Conservation (phyloP, 495 filamentous ascomycete genomes). For the Hypomontagnella monticulosa region DNA sequence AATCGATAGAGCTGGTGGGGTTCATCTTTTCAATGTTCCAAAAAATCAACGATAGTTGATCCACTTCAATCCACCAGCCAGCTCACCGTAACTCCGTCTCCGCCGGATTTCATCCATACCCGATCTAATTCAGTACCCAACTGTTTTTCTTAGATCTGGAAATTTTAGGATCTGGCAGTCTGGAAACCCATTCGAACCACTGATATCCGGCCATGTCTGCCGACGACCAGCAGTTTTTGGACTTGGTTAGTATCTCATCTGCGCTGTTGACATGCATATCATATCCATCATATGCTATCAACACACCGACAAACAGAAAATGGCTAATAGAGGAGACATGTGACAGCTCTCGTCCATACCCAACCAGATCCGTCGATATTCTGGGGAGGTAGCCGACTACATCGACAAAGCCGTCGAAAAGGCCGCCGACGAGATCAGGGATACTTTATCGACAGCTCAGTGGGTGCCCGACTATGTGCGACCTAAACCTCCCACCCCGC, state of each 20-base stretch:
- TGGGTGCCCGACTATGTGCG: conserved; percentile 77
- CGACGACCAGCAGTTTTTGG: conserved; percentile 70
- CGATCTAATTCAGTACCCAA: background rate
- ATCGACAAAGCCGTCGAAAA: conserved; percentile 80
- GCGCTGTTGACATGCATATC: conserved; percentile 1
- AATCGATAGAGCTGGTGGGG: conserved; percentile 2
- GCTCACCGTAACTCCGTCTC: conserved; percentile 22
- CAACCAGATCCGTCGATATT: conserved; percentile 72
- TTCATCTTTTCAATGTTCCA: background rate
- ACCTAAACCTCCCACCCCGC: conserved; percentile 64
- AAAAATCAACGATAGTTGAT: background rate
- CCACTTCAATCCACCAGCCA: conserved; percentile 1
- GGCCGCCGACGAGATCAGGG: conserved; percentile 69
- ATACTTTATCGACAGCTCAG: conserved; percentile 67
- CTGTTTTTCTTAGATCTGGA: background rate
- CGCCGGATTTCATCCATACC: conserved; percentile 19
- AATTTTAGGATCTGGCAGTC: no score
- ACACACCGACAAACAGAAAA: conserved; percentile 24
- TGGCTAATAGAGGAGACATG: conserved; percentile 21
- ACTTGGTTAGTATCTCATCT: conserved; percentile 59
- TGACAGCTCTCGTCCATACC: conserved; percentile 76
- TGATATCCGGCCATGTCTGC: conserved; percentile 59
- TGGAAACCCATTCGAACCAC: conserved; percentile 4
- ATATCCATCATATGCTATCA: background rate
- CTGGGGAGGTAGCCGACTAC: conserved; percentile 73